Evolutionary conservation across 1,284 basidiomycete genomes (phyloP), one percentile per base, ranked within the genome.

Genomic region (Papiliotrema nemorosa): DNA sequence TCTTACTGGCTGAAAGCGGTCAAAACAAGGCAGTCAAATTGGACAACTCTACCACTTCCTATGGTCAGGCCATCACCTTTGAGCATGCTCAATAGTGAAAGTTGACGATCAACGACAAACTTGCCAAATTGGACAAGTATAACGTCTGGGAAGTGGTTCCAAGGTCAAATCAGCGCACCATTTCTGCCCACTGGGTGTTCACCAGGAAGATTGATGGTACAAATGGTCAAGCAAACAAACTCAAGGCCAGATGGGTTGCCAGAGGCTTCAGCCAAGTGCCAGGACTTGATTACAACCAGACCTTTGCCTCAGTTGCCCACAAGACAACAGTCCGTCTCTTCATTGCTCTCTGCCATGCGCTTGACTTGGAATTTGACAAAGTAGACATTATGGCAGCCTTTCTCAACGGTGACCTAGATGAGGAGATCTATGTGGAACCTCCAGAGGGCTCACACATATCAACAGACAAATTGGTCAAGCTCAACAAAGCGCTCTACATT

Each of bases 401-500:
- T 38, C 54, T 59, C 41, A 52, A 59, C 44, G 59, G 54, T 3
- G 49, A 55, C n/a, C 25, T 59, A 5, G 46, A 55, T 12, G 51
- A 56, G n/a, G 29, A 13, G 14, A 55, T 58, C 18, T 60, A 57
- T 34, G 5, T 60, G 29, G 41, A 50, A 27, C 52, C 61, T 22
- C 55, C 59, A 37, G 59, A 63, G 44, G 59, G 57, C 6, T 52
- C 35, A 27, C 29, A 53, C 36, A 55, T 55, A 18, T 44, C 54
- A 0, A 10, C 35, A 9, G 22, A 25, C 36, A 27, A 48, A 16
- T 54, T 66, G 3, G 22, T 59, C 6, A 47, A 26, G 1, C 50
- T 64, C 5, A 26, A 43, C 14, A 61, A 63, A 37, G 63, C 61
- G 1, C 53, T 67, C 5, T 67, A 67, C 46, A 61, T 42, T 34